Percentiles rank a stretch among this genome's conserved stretches.
These are phyloP conservation scores for Fusarium oligoseptatum DNA, from an alignment of 2,329 filamentous ascomycete species.

Conservation along the genomic window DNA sequence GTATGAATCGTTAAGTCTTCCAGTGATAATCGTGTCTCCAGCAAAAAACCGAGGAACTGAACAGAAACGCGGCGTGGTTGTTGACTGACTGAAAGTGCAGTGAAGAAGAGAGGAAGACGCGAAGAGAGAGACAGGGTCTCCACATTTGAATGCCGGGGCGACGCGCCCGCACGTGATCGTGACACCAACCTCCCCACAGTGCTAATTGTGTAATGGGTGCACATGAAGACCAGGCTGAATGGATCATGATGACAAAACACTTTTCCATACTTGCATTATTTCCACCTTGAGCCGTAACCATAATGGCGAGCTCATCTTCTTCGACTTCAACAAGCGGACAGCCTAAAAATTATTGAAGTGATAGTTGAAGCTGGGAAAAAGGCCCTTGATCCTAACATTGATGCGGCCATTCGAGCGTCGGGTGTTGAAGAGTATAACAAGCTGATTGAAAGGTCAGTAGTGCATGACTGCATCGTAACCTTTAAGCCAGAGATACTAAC, in stretches of 20 bases:
- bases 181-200: conserved; percentile 18
- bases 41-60: conserved; percentile 29
- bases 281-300: conserved; percentile 8
- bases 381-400: conserved; percentile 62
- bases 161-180: conserved; percentile 47
- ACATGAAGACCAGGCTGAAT: conserved; percentile 40
- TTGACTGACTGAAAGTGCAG: conserved; percentile 26
- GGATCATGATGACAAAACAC: conserved; percentile 37
- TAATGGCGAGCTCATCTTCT: conserved; percentile 47
- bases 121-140: conserved; percentile 13
- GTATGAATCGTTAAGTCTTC: conserved; percentile 24
- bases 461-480: background rate
- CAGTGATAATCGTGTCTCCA: conserved; percentile 31
- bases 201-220: conserved; percentile 29
- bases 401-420: conserved; percentile 50
- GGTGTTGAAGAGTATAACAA: conserved; percentile 58
- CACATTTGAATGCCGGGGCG: conserved; percentile 17
- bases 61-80: conserved; percentile 34
- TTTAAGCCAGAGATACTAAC: conserved; percentile 5
- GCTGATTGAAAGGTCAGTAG: conserved; percentile 63
- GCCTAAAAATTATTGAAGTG: conserved; percentile 51
- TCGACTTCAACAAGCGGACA: conserved; percentile 30
- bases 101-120: conserved; percentile 11
- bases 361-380: conserved; percentile 59
- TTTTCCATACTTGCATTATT: conserved; percentile 29